phyloP scores from a whole-genome alignment of 2,329 filamentous ascomycete genomes.

The Botrytis paeoniae region DNA sequence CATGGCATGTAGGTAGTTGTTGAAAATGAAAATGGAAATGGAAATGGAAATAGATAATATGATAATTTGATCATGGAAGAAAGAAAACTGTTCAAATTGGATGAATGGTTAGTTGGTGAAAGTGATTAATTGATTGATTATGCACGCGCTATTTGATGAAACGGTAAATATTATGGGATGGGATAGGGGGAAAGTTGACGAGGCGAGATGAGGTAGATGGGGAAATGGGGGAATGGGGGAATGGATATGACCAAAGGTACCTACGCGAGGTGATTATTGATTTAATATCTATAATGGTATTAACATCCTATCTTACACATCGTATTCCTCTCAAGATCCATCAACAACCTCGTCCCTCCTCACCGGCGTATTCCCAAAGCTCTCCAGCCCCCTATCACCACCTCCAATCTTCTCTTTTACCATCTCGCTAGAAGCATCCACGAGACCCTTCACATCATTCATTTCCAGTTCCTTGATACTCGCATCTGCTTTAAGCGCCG shows the following conservation, averaged over 20 bases:
- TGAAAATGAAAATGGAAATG: background rate
- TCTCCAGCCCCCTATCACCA: conserved; percentile 40
- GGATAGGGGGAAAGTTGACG: background rate
- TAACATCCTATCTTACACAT: background rate
- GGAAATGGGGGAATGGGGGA: background rate
- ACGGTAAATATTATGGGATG: too few relatives aligned
- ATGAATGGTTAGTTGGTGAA: background rate
- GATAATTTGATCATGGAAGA: background rate
- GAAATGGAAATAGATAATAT: too few relatives aligned
- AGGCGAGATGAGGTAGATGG: background rate
- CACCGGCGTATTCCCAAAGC: conserved; percentile 41
- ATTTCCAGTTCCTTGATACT: conserved; percentile 31
- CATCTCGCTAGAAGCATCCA: conserved; percentile 19
- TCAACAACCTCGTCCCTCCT: conserved; percentile 34
- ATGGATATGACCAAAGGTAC: background rate
- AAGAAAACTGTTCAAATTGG: background rate
- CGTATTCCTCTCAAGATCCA: background rate
- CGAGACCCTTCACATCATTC: conserved; percentile 26
- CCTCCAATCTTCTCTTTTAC: conserved; percentile 17
- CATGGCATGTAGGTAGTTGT: background rate
- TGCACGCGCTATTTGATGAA: background rate
- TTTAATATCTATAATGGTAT: background rate
- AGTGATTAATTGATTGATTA: background rate
- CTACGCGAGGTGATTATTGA: background rate
- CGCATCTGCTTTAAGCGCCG: conserved; percentile 51